Percentiles rank a stretch among this genome's conserved stretches.
Evolutionary conservation across 208 protist genomes (phyloP).

Genomic region (Acanthamoeba triangularis): DNA sequence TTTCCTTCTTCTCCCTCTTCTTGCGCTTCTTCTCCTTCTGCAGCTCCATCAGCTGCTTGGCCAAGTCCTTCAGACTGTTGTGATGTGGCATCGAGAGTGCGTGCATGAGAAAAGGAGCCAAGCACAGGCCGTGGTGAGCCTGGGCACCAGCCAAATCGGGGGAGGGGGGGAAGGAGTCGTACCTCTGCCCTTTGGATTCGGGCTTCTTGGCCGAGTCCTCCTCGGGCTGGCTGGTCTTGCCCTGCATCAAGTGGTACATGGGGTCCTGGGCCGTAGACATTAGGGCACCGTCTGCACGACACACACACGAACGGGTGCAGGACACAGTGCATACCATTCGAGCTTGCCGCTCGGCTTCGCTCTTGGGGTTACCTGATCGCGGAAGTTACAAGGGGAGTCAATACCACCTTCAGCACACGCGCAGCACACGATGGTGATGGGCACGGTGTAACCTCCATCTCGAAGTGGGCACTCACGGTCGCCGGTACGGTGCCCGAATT

Average conservation of each 20-base stretch:
- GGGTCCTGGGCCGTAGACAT: neutral
- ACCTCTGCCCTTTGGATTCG: neutral
- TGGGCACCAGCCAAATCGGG: neutral
- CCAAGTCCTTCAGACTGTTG: neutral
- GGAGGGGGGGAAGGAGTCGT: neutral
- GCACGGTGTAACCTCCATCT: neutral
- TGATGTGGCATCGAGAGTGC: too few relatives aligned
- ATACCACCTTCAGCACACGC: neutral
- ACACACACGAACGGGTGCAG: too few relatives aligned
- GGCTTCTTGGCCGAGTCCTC: neutral
- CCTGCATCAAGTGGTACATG: slow-evolving; percentile 21
- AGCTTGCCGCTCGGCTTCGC: slow-evolving; percentile 37
- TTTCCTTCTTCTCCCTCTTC: neutral
- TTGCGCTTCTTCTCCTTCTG: slow-evolving; percentile 33
- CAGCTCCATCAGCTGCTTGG: neutral
- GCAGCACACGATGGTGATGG: neutral
- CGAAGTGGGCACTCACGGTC: slow-evolving; percentile 43
- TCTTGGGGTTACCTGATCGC: slow-evolving; percentile 19
- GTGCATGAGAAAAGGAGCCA: too few relatives aligned
- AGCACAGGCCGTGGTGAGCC: too few relatives aligned
- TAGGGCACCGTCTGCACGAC: too few relatives aligned
- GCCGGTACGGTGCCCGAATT: slow-evolving; percentile 43
- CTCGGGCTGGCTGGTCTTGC: neutral
- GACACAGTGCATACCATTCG: slow-evolving; percentile 17
- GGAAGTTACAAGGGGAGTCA: neutral